A percentile compares a stretch with the other conserved stretches of the same genome.
phyloP scores from a whole-genome alignment of 345 rosid genomes.

The Eucalyptus fibrosa region DNA sequence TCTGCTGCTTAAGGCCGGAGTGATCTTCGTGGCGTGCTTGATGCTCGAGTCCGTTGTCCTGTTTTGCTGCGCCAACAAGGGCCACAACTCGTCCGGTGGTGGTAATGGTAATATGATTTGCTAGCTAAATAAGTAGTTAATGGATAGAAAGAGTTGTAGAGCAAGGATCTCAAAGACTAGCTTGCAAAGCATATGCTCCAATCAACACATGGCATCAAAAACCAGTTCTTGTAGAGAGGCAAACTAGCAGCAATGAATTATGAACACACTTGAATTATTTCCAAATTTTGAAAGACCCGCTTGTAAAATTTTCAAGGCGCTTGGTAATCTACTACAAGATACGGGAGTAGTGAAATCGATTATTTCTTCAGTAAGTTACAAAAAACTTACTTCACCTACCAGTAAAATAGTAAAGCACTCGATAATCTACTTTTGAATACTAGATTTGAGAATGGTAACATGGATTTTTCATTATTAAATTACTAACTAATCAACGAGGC shows the following conservation, averaged over 20 bases:
- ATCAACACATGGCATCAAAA: too few relatives aligned
- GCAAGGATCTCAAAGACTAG: too few relatives aligned
- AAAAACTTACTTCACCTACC: neutral
- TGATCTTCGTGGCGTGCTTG: neutral
- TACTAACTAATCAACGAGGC: neutral
- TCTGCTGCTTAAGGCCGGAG: neutral
- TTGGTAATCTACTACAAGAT: too few relatives aligned
- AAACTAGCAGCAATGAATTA: too few relatives aligned
- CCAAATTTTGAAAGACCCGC: too few relatives aligned
- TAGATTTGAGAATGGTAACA: neutral
- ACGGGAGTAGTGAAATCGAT: rapidly evolving
- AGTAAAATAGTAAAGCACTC: neutral
- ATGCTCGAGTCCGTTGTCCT: neutral
- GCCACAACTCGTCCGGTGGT: neutral
- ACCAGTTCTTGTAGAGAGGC: too few relatives aligned
- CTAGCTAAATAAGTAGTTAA: too few relatives aligned
- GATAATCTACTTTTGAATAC: neutral
- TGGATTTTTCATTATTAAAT: neutral
- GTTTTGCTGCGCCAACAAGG: neutral
- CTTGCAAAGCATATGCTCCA: too few relatives aligned
- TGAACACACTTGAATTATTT: too few relatives aligned
- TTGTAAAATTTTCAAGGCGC: too few relatives aligned
- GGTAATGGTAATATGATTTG: too few relatives aligned
- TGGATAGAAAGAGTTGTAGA: too few relatives aligned
- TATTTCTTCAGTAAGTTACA: neutral